Base-by-base conservation (phyloP, 805 yeast genomes). In the Debaryomyces tyrocola region DNA sequence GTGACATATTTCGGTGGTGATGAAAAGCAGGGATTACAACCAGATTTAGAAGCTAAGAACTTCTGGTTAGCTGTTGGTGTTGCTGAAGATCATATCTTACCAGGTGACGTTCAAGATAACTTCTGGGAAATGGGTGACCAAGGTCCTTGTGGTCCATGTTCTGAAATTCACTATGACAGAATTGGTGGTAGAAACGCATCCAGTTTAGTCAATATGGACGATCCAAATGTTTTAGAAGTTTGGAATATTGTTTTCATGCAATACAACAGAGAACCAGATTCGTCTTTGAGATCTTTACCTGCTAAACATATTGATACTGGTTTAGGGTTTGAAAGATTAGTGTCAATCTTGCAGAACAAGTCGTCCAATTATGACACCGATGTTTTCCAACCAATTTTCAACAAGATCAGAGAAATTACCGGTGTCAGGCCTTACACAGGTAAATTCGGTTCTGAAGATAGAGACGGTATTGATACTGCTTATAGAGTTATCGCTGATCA, bases 61-160 rank as follows among this genome's bases (percentile, higher is more conserved):
- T 73, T 81, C 52, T 94, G 99, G 99, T 73, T 75, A 52, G 81
- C 77, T 33, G 87, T 86, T 36, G 99, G 99, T 58, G 95, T 92
- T 46, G 78, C 84, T 29, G 96, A 89, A 56, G 91, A 85, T 64
- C 98, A 90, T 65, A 92, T 94, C 57, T 75, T 94, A 55, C 96
- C 97, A 17, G 99, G 99, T 47, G 74, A 84, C 56, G 87, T 84
- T 44, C 75, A 83, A 63, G 99, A 94, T 67, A 94, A 94, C 73
- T 94, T 94, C 71, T 94, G 99, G 99, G 99, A 94, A 76, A 94
- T 94, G 99, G 99, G 99, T 60, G 99, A 95, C 64, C 98, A 92
- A 75, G 99, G 99, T 56, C 99, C 99, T 41, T 94, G 99, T 77
- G 99, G 99, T 52, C 99, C 99, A 43, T 95, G 99, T 74, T 87